Conservation (phyloP, 768 basidiomycete genomes). For the Boletus reticuloceps region DNA sequence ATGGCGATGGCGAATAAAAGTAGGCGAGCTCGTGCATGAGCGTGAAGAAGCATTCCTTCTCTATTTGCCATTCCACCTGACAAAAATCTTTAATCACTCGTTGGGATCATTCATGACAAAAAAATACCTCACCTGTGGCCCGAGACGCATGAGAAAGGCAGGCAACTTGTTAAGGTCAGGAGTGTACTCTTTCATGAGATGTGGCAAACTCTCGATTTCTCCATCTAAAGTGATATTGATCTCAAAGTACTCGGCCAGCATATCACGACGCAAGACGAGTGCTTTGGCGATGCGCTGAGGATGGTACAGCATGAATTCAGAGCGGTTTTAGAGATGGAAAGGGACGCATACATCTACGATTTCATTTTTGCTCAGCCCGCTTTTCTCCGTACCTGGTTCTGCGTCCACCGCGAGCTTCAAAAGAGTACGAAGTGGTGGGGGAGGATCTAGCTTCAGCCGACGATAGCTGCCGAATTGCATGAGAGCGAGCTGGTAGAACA, state of each 20-base stretch:
- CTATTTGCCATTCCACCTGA: constrained; percentile 87
- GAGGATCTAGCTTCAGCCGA: constrained; percentile 76
- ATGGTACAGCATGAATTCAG: background rate
- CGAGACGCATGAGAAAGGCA: constrained; percentile 84
- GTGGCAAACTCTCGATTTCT: constrained; percentile 70
- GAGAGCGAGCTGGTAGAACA: constrained; percentile 92
- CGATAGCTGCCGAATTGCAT: constrained; percentile 87
- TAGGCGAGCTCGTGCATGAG: constrained; percentile 89
- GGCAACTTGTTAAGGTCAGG: constrained; percentile 92
- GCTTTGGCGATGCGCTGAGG: constrained; percentile 62
- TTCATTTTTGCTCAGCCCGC: constrained; percentile 53
- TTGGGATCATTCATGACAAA: background rate
- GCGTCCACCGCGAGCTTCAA: constrained; percentile 78
- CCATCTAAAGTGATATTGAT: constrained; percentile 67
- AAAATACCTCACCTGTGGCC: constrained; percentile 67
- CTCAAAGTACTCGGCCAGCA: constrained; percentile 93
- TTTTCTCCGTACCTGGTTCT: constrained; percentile 47
- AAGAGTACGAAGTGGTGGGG: constrained; percentile 69
- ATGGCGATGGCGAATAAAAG: constrained; percentile 55
- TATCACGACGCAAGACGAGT: constrained; percentile 61
- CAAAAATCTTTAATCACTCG: background rate
- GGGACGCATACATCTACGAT: constrained; percentile 64
- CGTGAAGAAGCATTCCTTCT: constrained; percentile 79
- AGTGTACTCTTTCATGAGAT: constrained; percentile 82
- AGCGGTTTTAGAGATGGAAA: background rate